A percentile compares a stretch with the other conserved stretches of the same genome.
Evolutionary conservation across 2,329 filamentous ascomycete species (phyloP).

Genomic region (Teratosphaeria pseudoeucalypti): DNA sequence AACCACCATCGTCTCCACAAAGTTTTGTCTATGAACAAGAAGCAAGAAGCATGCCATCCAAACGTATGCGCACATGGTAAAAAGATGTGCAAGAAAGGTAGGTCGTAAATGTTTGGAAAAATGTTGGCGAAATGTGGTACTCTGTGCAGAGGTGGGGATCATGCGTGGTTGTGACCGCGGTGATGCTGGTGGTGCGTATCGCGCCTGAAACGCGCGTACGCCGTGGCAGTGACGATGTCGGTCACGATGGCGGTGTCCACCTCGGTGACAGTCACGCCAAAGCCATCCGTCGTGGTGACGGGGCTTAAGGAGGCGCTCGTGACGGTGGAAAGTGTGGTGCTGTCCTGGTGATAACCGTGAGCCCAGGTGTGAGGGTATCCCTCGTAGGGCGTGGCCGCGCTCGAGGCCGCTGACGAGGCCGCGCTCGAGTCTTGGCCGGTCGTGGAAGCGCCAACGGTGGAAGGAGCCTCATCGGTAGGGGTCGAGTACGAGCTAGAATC

Average conservation of each 20-base stretch:
- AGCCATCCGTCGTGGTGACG: background rate
- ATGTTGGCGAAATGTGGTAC: background rate
- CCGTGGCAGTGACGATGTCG: slow-evolving; percentile 16
- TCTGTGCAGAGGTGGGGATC: background rate
- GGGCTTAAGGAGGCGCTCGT: slow-evolving; percentile 3
- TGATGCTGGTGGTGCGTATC: slow-evolving; percentile 15
- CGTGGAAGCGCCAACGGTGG: background rate
- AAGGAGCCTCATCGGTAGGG: background rate
- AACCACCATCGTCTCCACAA: background rate
- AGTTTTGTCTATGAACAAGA: background rate
- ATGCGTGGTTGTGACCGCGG: background rate
- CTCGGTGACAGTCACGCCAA: slow-evolving; percentile 19
- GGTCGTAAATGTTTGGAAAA: background rate
- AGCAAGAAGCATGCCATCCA: background rate
- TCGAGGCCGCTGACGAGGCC: slow-evolving; percentile 6
- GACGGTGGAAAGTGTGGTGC: slow-evolving; percentile 4
- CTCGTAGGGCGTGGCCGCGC: slow-evolving; percentile 1
- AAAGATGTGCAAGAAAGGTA: slow-evolving; percentile 1
- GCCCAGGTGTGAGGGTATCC: background rate
- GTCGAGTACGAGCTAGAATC: slow-evolving; percentile 2
- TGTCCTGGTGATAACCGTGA: slow-evolving; percentile 4
- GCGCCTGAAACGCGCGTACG: slow-evolving; percentile 10
- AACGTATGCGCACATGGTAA: background rate
- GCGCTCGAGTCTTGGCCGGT: background rate
- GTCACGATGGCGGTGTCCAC: slow-evolving; percentile 17